Evolutionary conservation across 129 eudicot species (phyloP).

Genomic region (Centella asiatica): DNA sequence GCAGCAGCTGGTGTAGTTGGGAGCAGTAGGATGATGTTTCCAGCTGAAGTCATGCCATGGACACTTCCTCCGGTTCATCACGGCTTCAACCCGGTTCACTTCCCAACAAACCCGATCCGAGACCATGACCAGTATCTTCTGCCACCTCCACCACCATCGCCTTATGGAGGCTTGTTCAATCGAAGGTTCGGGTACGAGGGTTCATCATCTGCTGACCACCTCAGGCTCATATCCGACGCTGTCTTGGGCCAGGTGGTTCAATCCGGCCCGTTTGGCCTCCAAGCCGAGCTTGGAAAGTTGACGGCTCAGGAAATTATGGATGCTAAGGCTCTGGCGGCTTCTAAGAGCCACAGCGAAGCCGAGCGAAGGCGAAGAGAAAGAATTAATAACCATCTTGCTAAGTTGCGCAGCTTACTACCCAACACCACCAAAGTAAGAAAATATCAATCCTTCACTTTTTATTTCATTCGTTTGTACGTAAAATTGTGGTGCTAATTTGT

Average conservation of each 20-base stretch:
- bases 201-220: slow-evolving; percentile 46
- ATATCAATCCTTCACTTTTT: too few species aligned
- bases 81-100: slow-evolving; percentile 41
- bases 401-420: slow-evolving; percentile 79
- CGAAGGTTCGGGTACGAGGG: slow-evolving; percentile 58
- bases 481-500: too few species aligned
- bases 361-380: slow-evolving; percentile 90
- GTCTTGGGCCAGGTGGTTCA: slow-evolving; percentile 44
- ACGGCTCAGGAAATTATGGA: slow-evolving; percentile 96
- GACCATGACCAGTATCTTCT: slow-evolving; percentile 58
- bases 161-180: slow-evolving; percentile 53
- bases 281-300: slow-evolving; percentile 68
- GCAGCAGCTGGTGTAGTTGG: slow-evolving; percentile 27
- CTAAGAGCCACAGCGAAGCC: slow-evolving; percentile 93
- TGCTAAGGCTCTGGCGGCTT: slow-evolving; percentile 96
- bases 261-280: slow-evolving; percentile 69
- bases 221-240: slow-evolving; percentile 48
- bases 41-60: slow-evolving; percentile 51
- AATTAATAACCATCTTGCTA: slow-evolving; percentile 82
- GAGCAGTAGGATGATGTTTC: slow-evolving; percentile 30
- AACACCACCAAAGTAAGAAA: slow-evolving; percentile 77
- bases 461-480: too few species aligned
- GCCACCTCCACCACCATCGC: slow-evolving; percentile 45
- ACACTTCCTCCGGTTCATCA: slow-evolving; percentile 47
- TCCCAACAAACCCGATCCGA: slow-evolving; percentile 31